Conservation (phyloP, 352 stramenopile species). For the Plasmopara muralis region DNA sequence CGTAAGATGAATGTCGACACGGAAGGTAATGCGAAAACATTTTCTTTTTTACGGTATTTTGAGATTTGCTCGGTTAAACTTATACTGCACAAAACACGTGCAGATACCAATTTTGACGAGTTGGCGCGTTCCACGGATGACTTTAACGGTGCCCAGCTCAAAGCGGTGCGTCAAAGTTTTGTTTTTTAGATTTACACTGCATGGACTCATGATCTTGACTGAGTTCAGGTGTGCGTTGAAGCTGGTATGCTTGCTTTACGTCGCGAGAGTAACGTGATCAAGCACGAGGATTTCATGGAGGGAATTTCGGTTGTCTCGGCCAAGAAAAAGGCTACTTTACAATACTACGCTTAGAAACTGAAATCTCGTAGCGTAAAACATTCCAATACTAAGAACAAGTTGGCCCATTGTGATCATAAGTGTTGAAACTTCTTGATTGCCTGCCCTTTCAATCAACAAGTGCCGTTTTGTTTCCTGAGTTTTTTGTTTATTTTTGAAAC, state of each 20-base stretch:
- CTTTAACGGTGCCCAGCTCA: constrained; percentile 98
- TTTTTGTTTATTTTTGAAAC: neutral
- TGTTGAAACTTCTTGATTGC: neutral
- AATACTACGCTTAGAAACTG: constrained; percentile 93
- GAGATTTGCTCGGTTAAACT: constrained; percentile 1
- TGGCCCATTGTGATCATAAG: neutral
- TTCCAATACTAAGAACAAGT: constrained; percentile 4
- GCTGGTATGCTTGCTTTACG: constrained; percentile 97
- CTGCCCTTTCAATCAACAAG: neutral
- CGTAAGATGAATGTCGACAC: constrained; percentile 96
- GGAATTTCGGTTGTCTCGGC: constrained; percentile 96
- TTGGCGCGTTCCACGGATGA: constrained; percentile 96
- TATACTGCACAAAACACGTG: neutral
- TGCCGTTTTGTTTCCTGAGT: neutral
- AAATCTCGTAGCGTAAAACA: constrained; percentile 3
- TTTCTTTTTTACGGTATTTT: neutral
- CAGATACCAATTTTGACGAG: constrained; percentile 97
- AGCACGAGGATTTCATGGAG: constrained; percentile 99
- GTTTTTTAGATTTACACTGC: neutral
- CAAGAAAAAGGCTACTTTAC: constrained; percentile 97
- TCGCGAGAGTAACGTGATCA: constrained; percentile 92
- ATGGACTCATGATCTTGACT: neutral
- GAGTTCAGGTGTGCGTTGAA: constrained; percentile 92
- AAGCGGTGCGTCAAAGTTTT: constrained; percentile 67
- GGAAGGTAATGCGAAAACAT: constrained; percentile 38